Evolutionary conservation across 495 filamentous ascomycete genomes (phyloP).

Genomic region (Xylaria grammica): DNA sequence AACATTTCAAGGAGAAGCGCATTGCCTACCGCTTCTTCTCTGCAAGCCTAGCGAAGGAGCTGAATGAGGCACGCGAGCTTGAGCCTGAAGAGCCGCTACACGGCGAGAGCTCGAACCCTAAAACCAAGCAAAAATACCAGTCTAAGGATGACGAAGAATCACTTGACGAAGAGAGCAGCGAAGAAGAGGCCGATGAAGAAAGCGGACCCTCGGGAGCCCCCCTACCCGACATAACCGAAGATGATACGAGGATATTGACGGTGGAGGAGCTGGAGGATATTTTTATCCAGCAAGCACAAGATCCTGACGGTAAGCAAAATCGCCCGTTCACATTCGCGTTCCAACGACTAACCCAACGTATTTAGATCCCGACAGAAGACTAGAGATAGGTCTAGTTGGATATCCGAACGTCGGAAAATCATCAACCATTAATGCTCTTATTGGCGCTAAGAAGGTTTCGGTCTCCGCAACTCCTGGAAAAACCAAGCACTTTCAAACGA

Average conservation of each 20-base stretch:
- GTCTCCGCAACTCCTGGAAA: constrained; percentile 98
- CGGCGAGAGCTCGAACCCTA: constrained; percentile 35
- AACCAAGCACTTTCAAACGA: constrained; percentile 99
- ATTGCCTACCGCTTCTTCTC: constrained; percentile 97
- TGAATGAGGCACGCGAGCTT: constrained; percentile 69
- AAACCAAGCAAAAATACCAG: constrained; percentile 34
- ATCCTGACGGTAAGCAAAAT: constrained; percentile 51
- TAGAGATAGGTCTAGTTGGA: constrained; percentile 90
- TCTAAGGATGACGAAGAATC: constrained; percentile 16
- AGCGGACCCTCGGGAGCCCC: constrained; percentile 31
- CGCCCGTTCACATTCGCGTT: not conserved
- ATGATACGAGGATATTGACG: constrained; percentile 81
- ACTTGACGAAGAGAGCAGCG: constrained; percentile 43
- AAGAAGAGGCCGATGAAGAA: constrained; percentile 44
- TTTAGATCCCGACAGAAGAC: constrained; percentile 63
- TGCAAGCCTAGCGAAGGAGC: constrained; percentile 85
- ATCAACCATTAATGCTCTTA: constrained; percentile 96
- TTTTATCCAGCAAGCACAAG: constrained; percentile 76
- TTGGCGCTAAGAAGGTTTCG: constrained; percentile 97
- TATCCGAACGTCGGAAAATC: constrained; percentile 99
- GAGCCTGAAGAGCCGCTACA: constrained; percentile 49
- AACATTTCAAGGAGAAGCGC: constrained; percentile 78
- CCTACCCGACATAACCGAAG: constrained; percentile 46
- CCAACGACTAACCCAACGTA: constrained; percentile 20
- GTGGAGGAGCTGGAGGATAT: constrained; percentile 90